Conservation (phyloP, 345 rosid species). For the Kandelia obovata region DNA sequence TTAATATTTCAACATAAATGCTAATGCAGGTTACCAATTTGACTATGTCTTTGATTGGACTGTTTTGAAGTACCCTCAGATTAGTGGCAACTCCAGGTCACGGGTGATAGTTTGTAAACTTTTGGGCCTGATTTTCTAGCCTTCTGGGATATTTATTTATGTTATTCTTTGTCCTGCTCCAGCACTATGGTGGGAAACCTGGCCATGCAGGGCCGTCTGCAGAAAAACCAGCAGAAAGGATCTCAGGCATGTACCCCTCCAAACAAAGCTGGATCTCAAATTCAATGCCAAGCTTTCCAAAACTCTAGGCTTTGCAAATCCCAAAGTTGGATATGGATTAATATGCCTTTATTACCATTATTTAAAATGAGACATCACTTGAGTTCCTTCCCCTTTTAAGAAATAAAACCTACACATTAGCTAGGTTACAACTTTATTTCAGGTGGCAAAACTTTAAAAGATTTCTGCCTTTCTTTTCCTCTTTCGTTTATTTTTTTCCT, state of each 20-base stretch:
- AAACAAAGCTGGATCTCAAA: background rate
- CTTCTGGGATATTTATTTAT: background rate
- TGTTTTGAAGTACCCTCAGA: slow-evolving; percentile 77
- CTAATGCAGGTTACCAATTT: slow-evolving; percentile 71
- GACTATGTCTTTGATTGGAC: slow-evolving; percentile 99
- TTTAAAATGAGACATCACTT: too few species aligned
- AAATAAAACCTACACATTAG: too few species aligned
- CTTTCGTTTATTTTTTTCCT: too few species aligned
- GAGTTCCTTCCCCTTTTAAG: too few species aligned
- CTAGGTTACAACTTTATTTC: too few species aligned
- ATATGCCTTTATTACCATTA: background rate
- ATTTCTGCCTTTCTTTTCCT: too few species aligned
- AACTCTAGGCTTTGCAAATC: background rate
- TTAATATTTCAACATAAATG: slow-evolving; percentile 10
- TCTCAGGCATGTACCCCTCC: slow-evolving; percentile 42
- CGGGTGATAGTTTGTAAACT: slow-evolving; percentile 44
- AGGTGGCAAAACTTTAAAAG: too few species aligned
- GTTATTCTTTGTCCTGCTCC: slow-evolving; percentile 8
- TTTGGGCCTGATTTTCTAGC: background rate
- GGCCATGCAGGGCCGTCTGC: slow-evolving; percentile 62
- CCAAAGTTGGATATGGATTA: background rate
- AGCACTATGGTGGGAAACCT: slow-evolving; percentile 41
- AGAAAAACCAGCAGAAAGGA: slow-evolving; percentile 65
- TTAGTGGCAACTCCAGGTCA: slow-evolving; percentile 69
- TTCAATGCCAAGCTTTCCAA: background rate